Conservation (phyloP, 106 monocot species). For the Agapanthus africanus region DNA sequence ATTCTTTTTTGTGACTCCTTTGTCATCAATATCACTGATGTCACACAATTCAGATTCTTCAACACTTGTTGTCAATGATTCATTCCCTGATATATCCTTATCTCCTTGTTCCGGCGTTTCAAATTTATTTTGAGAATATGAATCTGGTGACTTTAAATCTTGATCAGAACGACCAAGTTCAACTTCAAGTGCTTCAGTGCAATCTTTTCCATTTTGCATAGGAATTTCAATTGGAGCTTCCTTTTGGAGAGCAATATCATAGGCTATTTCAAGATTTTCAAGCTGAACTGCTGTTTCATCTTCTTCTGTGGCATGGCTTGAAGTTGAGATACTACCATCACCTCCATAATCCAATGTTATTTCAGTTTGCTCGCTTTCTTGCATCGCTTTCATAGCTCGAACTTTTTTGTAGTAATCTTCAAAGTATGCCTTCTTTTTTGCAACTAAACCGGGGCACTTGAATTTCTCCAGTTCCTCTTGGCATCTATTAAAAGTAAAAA, state of each 20-base stretch:
- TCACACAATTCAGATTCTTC: slow-evolving; percentile 12
- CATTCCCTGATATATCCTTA: neutral
- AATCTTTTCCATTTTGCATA: too few relatives aligned
- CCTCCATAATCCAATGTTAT: slow-evolving; percentile 49
- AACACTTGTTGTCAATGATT: neutral
- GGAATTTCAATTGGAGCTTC: too few relatives aligned
- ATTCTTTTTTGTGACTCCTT: slow-evolving; percentile 1
- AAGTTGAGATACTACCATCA: slow-evolving; percentile 52
- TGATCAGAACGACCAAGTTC: neutral
- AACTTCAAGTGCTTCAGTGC: neutral
- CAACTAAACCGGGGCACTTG: slow-evolving; percentile 78
- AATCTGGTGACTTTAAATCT: neutral
- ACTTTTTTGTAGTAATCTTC: slow-evolving; percentile 80
- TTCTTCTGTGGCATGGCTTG: slow-evolving; percentile 46
- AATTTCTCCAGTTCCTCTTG: slow-evolving; percentile 81
- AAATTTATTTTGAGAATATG: neutral
- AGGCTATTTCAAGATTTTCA: too few relatives aligned
- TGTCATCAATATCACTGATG: neutral
- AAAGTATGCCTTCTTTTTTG: slow-evolving; percentile 87
- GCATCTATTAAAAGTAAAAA: slow-evolving; percentile 54
- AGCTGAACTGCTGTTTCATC: too few relatives aligned
- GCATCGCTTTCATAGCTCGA: slow-evolving; percentile 45
- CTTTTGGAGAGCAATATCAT: too few relatives aligned
- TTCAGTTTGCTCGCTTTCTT: slow-evolving; percentile 56
- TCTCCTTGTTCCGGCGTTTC: neutral